phyloP scores from a whole-genome alignment of 116 monocot genomes.

The Zostera marina region DNA sequence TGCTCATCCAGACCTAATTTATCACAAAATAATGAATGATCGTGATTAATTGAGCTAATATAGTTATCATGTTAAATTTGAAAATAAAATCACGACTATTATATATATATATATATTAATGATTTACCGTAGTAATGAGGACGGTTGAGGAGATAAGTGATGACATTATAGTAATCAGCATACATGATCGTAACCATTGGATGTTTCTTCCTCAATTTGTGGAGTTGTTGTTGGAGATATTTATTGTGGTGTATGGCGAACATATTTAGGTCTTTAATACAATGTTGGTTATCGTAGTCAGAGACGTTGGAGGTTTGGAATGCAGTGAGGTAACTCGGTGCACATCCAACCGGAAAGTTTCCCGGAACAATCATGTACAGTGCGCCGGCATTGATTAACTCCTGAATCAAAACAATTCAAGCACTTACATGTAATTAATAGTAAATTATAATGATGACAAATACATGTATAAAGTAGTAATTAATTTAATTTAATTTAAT shows the following conservation, averaged over 20 bases:
- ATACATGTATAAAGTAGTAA: too few relatives aligned
- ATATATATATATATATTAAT: background rate
- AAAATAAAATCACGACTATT: too few relatives aligned
- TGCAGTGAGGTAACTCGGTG: constrained; percentile 16
- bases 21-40: background rate
- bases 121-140: background rate
- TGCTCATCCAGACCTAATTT: constrained; percentile 7
- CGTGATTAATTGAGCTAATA: background rate
- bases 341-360: constrained; percentile 39
- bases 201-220: constrained; percentile 2
- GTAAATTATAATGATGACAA: too few relatives aligned
- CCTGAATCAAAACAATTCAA: background rate
- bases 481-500: background rate
- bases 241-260: constrained; percentile 26
- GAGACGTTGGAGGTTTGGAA: constrained; percentile 1
- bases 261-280: constrained; percentile 11
- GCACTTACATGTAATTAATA: too few relatives aligned
- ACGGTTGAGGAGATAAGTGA: constrained; percentile 7
- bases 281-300: constrained; percentile 9
- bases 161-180: constrained; percentile 31
- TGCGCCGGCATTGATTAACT: constrained; percentile 18
- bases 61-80: background rate
- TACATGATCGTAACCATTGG: constrained; percentile 23
- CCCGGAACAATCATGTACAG: constrained; percentile 24
- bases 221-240: constrained; percentile 13